phyloP scores from a whole-genome alignment of 2,329 filamentous ascomycete genomes.

The Aschersonia sp. region DNA sequence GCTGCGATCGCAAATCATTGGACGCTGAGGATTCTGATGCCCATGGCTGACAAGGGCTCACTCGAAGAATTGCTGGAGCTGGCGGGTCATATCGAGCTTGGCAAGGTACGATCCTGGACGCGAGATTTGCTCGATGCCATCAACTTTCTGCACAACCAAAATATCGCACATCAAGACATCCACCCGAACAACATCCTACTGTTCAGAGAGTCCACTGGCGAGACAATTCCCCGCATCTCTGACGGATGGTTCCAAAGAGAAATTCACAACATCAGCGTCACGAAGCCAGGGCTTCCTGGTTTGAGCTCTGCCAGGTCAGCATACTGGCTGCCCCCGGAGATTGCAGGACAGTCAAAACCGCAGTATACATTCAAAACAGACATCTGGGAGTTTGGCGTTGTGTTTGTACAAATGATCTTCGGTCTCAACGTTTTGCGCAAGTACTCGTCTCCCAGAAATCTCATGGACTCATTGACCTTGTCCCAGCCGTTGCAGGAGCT shows the following conservation, averaged over 20 bases:
- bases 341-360: conserved; percentile 44
- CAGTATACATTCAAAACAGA: conserved; percentile 68
- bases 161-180: conserved; percentile 70
- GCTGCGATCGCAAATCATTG: conserved; percentile 30
- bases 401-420: conserved; percentile 89
- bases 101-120: conserved; percentile 77
- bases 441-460: conserved; percentile 62
- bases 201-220: conserved; percentile 52
- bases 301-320: conserved; percentile 54
- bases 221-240: conserved; percentile 58
- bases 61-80: conserved; percentile 71
- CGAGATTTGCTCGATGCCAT: conserved; percentile 80
- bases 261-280: conserved; percentile 44
- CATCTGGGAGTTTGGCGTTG: conserved; percentile 86
- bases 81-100: conserved; percentile 56
- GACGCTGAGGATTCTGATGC: conserved; percentile 61
- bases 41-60: conserved; percentile 69
- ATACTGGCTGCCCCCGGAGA: conserved; percentile 73
- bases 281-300: conserved; percentile 35
- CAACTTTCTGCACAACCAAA: conserved; percentile 73
- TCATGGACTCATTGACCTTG: conserved; percentile 57
- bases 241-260: conserved; percentile 59
- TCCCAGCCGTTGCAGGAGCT: conserved; percentile 68
- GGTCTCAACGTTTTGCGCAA: conserved; percentile 62
- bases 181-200: conserved; percentile 69